Base-by-base conservation (phyloP, 2,329 filamentous ascomycete species). In the Phialophora verrucosa region DNA sequence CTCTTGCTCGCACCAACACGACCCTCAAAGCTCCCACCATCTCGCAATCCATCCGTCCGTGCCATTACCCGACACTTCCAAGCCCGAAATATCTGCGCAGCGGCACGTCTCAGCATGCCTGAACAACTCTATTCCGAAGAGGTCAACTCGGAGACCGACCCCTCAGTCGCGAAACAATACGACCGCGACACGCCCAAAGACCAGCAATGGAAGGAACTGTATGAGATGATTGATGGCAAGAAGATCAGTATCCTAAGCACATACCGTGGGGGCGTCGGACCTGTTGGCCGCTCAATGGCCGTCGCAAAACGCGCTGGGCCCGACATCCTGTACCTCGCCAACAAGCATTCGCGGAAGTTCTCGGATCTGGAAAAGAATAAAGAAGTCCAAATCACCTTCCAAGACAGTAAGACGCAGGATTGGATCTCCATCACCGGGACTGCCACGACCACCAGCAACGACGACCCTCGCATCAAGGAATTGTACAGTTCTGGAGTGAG, bases 261-360 rank as follows among this genome's bases (percentile, higher is more conserved):
- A 4, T 64, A 64, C 44, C 70, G 70, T 27, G 35, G 58, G 6
- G 63, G 62, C n/a, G 53, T 66, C 29, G 70, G 70, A 4, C 60
- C 58, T 14, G 69, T 72, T 38, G 78, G 77, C 44, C 80, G 82
- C 66, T 79, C 80, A 63, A 84, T 84, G 82, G 81, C 78, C 54
- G 73, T 83, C 29, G 80, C 80, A 61, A 80, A 73, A 64, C 70
- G 73, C 60, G 70, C 72, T 58, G 82, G 83, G 11, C 82, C 82
- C 6, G 82, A 84, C 73, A 82, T 84, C 73, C 78, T 83, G 70
- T 84, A 83, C 76, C 78, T 84, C 55, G 74, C 80, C 73, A 84
- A 84, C 76, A 74, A 71, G 29, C 76, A 83, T 75, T 80, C 77
- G 54, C 70, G 77, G 59, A 84, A 84, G 58, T 82, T 84, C 73